Evolutionary conservation across 768 basidiomycete species (phyloP), one percentile per base, ranked within the genome.

Genomic region (Rickenella mellea): DNA sequence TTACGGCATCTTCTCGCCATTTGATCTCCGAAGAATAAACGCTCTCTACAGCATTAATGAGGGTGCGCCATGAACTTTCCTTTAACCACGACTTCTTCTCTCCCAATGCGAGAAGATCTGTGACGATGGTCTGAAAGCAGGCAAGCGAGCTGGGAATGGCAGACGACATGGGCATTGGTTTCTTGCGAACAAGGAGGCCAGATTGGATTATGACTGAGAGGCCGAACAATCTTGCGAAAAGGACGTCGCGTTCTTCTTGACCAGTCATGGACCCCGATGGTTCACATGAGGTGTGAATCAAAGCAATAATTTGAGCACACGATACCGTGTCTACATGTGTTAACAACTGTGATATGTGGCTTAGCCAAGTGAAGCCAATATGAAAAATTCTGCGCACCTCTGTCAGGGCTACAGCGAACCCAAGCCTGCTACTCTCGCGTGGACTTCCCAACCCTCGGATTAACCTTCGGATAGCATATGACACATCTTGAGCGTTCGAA

Each of bases 321-420:
- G 86, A 80, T 36, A 96, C 71, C 24, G 86, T 88, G 48, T 78
- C 66, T 51, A 91, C 68, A 33, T 85, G 72, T 26, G 83, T 80
- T 26, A 96, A 65, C 9, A 96, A 69, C 93, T 96, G 42, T 14
- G 21, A 15, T 14, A 15, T 3, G 9, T 17, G 24, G 4, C 24
- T 36, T 9, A 14, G 12, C 21, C 44, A 29, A 11, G 17, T 45
- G 27, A 12, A 12, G 20, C 31, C 19, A 12, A 41, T 28, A 15
- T 32, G 39, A 4, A 20, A 20, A 25, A 41, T 12, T 27, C 30
- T 12, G 60, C 76, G 51, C 55, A 94, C 93, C 71, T 96, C 93
- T 0, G 94, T 91, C 50, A 99, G 67, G 25, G 92, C 91, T 32
- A 99, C 94, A 7, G 92, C 90, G 57, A 97, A 99, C 14, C 94